Conservation (phyloP, 257 asterid species). For the Rehmannia glutinosa region DNA sequence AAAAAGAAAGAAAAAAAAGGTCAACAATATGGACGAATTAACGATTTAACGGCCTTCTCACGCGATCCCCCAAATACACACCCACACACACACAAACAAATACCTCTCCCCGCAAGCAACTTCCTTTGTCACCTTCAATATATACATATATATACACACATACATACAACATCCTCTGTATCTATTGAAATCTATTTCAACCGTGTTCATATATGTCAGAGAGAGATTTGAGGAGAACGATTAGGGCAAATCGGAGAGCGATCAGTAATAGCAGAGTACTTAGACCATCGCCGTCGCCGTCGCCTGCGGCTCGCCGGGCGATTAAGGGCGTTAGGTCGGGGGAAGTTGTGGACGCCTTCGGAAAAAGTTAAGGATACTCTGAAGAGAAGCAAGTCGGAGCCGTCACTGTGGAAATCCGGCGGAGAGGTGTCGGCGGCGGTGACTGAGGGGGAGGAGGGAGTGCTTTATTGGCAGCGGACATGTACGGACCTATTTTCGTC, state of each 20-base stretch:
- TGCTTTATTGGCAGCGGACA: conserved; percentile 46
- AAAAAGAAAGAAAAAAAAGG: too few relatives aligned
- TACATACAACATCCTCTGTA: not conserved
- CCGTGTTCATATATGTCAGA: conserved; percentile 34
- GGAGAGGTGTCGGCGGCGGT: conserved; percentile 2
- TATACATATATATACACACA: not conserved
- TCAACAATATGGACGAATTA: too few relatives aligned
- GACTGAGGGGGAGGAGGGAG: conserved; percentile 29
- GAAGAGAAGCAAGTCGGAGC: conserved; percentile 52
- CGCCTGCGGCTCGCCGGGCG: conserved; percentile 17
- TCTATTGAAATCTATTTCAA: not conserved
- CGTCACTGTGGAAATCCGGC: conserved; percentile 24
- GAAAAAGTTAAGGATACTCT: conserved; percentile 12
- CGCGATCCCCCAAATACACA: too few relatives aligned
- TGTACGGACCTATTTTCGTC: conserved; percentile 43
- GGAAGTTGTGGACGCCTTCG: conserved; percentile 19
- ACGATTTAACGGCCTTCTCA: too few relatives aligned
- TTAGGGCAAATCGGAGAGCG: conserved; percentile 36
- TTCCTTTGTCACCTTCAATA: not conserved
- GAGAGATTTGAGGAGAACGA: conserved; percentile 30
- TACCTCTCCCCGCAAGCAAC: conserved; percentile 16
- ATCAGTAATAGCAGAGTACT: conserved; percentile 15
- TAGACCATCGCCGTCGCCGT: conserved; percentile 22
- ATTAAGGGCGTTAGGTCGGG: not conserved
- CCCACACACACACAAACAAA: too few relatives aligned